Conservation (phyloP, 164 flowering plant genomes). For the Nelumbo lutea region DNA sequence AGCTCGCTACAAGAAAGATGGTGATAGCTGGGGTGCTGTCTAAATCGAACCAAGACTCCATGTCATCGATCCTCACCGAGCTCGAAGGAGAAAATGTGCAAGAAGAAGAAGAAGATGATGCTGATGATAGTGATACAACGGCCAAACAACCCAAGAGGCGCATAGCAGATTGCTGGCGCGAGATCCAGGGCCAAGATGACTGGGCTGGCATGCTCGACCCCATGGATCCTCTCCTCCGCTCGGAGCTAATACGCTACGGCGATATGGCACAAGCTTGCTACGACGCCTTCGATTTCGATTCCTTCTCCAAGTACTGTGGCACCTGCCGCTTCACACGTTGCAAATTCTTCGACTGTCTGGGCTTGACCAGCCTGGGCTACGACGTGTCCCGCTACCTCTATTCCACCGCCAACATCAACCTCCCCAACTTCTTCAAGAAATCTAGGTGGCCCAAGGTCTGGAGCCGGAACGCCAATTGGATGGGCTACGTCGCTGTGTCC, state of each 20-base stretch:
- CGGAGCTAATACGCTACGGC: constrained; percentile 73
- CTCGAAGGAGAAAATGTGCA: constrained; percentile 14
- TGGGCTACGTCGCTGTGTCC: constrained; percentile 80
- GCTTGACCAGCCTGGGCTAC: constrained; percentile 41
- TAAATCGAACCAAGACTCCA: constrained; percentile 15
- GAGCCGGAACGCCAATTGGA: constrained; percentile 82
- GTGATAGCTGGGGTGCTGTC: constrained; percentile 11
- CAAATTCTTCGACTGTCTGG: constrained; percentile 42
- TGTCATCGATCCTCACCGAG: constrained; percentile 22
- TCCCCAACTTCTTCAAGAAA: constrained; percentile 63
- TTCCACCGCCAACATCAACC: constrained; percentile 61
- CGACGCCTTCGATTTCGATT: constrained; percentile 74
- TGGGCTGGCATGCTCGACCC: constrained; percentile 76
- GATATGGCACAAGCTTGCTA: constrained; percentile 82
- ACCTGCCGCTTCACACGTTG: constrained; percentile 38
- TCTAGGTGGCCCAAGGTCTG: constrained; percentile 52
- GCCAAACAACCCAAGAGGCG: neutral
- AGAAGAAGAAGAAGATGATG: constrained; percentile 5
- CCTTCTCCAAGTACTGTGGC: constrained; percentile 65
- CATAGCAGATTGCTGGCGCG: constrained; percentile 45
- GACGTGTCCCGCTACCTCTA: constrained; percentile 57
- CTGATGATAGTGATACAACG: neutral
- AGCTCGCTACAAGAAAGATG: neutral
- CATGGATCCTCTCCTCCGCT: constrained; percentile 49
- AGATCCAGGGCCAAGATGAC: constrained; percentile 62